phyloP scores from a whole-genome alignment of 495 filamentous ascomycete genomes.

The Hypoxylon trugodes region DNA sequence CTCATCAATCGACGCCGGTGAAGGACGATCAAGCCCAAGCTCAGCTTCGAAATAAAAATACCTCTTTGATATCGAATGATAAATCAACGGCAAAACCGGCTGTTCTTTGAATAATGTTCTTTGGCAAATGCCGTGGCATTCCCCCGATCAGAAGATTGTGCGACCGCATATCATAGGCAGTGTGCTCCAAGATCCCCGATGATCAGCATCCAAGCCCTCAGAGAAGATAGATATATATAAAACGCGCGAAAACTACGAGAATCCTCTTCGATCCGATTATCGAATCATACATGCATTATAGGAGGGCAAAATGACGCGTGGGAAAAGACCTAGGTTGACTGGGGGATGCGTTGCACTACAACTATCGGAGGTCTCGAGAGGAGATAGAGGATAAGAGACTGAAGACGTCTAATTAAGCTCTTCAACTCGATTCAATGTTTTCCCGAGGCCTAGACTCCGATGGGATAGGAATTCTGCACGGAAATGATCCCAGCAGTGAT shows the following conservation, averaged over 20 bases:
- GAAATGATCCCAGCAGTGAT: conserved; percentile 1
- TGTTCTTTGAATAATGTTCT: not conserved
- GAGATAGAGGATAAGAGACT: not conserved
- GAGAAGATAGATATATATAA: too few species aligned
- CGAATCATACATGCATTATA: too few species aligned
- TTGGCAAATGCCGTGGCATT: not conserved
- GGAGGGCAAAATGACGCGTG: not conserved
- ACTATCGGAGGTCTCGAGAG: not conserved
- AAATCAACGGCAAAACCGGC: not conserved
- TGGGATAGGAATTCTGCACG: not conserved
- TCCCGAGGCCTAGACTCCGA: not conserved
- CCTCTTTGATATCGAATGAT: not conserved
- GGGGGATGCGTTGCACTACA: not conserved
- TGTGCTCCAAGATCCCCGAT: too few species aligned
- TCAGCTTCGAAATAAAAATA: not conserved
- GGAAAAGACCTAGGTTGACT: not conserved
- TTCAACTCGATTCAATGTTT: conserved; percentile 1
- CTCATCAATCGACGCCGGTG: too few species aligned
- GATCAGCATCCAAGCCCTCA: too few species aligned
- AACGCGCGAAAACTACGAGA: too few species aligned
- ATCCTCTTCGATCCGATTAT: too few species aligned
- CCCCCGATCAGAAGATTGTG: not conserved
- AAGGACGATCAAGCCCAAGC: conserved; percentile 2
- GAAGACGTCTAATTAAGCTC: conserved; percentile 30
- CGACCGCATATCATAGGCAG: not conserved